These are phyloP conservation scores for Aspergillus sp. DNA, from an alignment of 2,329 filamentous ascomycete species.

Conservation along the genomic window DNA sequence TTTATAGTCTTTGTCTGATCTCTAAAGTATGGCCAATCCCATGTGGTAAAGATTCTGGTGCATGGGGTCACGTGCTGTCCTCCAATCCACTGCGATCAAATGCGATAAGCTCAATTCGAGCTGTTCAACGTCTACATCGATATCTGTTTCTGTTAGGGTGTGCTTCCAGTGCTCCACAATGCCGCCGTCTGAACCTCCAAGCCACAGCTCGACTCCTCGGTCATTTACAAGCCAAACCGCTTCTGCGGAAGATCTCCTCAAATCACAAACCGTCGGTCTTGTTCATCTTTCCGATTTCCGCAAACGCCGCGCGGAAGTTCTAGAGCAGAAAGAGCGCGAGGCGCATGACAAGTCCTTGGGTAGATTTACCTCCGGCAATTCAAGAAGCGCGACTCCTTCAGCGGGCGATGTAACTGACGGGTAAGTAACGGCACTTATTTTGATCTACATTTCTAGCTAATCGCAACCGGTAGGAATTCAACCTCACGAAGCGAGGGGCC, in stretches of 20 bases:
- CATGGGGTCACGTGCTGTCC: background rate
- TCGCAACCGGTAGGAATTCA: constrained; percentile 56
- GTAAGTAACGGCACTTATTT: constrained; percentile 47
- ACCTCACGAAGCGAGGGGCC: constrained; percentile 47
- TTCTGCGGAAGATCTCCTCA: constrained; percentile 77
- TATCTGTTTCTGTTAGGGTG: background rate
- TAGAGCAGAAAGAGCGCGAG: constrained; percentile 85
- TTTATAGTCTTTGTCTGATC: background rate
- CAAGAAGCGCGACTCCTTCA: constrained; percentile 53
- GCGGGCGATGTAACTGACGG: constrained; percentile 52
- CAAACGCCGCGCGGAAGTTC: constrained; percentile 90
- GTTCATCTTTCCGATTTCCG: constrained; percentile 92
- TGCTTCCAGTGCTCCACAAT: constrained; percentile 9
- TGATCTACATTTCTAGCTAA: constrained; percentile 44
- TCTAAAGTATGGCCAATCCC: background rate
- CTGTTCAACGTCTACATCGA: background rate
- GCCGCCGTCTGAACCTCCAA: constrained; percentile 37
- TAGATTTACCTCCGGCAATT: constrained; percentile 43
- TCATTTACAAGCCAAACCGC: constrained; percentile 72
- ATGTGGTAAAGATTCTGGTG: background rate
- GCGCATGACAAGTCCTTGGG: constrained; percentile 62
- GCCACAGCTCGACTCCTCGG: constrained; percentile 46
- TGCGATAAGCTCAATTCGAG: background rate
- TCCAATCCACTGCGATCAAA: background rate
- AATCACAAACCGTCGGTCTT: constrained; percentile 84